A percentile compares a stretch with the other conserved stretches of the same genome.
These are phyloP conservation scores for Microstegium vimineum DNA, from an alignment of 176 grass and related monocot genomes.

Conservation along the genomic window DNA sequence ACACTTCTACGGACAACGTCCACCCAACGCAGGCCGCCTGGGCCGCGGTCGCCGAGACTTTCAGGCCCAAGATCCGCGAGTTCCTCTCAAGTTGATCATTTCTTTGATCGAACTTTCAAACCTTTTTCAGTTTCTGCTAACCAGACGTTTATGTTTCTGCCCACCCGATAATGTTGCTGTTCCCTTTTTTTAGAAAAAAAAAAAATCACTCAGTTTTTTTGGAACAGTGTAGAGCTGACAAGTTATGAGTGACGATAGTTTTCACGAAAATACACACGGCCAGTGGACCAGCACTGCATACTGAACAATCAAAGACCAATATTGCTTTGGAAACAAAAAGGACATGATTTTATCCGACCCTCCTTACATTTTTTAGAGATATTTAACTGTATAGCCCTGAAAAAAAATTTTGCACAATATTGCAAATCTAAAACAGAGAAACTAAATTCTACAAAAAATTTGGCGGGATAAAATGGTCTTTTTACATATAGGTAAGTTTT, in stretches of 20 bases:
- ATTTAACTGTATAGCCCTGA: too few relatives aligned
- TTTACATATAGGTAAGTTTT: too few relatives aligned
- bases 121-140: background rate
- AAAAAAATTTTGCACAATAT: too few relatives aligned
- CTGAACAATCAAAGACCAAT: background rate
- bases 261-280: too few relatives aligned
- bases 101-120: background rate
- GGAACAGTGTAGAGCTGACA: too few relatives aligned
- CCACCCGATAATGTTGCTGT: too few relatives aligned
- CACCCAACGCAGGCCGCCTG: constrained; percentile 87
- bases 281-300: background rate
- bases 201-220: background rate
- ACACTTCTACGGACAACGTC: constrained; percentile 75
- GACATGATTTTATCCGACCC: background rate
- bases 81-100: constrained; percentile 34
- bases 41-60: constrained; percentile 48
- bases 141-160: background rate
- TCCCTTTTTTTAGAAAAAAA: too few relatives aligned
- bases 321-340: background rate
- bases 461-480: too few relatives aligned
- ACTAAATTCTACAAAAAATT: too few relatives aligned
- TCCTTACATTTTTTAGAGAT: too few relatives aligned
- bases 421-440: too few relatives aligned
- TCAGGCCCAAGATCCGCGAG: constrained; percentile 26
- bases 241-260: too few relatives aligned